A percentile compares a stretch with the other conserved stretches of the same genome.
Conservation (phyloP, 176 grass and related monocot genomes). For the Aegilops longissima region DNA sequence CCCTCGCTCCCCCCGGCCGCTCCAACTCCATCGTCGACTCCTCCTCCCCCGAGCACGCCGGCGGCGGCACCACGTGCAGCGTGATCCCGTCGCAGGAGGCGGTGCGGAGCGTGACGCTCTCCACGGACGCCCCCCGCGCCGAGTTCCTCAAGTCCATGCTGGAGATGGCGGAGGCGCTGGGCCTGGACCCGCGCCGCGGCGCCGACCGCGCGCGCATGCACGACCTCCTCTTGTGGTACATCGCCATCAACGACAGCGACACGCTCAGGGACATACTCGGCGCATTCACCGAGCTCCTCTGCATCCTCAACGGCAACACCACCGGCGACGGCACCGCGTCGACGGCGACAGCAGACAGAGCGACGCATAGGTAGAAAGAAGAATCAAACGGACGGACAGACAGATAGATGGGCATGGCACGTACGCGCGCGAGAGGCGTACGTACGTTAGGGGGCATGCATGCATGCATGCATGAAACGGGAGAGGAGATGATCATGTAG, state of each 20-base stretch:
- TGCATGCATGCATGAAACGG: too few species aligned
- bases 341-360: not conserved
- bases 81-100: not conserved
- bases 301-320: slow-evolving; percentile 2
- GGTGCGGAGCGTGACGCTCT: slow-evolving; percentile 43
- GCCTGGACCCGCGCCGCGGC: slow-evolving; percentile 44
- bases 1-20: slow-evolving; percentile 49
- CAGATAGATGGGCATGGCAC: too few species aligned
- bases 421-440: not conserved
- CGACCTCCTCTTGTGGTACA: slow-evolving; percentile 82
- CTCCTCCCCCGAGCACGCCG: not conserved
- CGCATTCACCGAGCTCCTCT: slow-evolving; percentile 78
- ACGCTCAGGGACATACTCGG: slow-evolving; percentile 69
- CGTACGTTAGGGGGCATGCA: too few species aligned
- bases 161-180: slow-evolving; percentile 77
- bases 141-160: slow-evolving; percentile 83
- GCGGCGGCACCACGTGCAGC: too few species aligned
- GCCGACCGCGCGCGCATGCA: slow-evolving; percentile 57
- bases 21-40: slow-evolving; percentile 92
- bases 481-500: too few species aligned
- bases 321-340: too few species aligned
- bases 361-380: not conserved
- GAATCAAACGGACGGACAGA: not conserved
- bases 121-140: slow-evolving; percentile 50
- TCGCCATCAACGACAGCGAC: slow-evolving; percentile 69